phyloP scores from a whole-genome alignment of 2,329 filamentous ascomycete genomes.

The Immersiporthe knoxdaviesiana region DNA sequence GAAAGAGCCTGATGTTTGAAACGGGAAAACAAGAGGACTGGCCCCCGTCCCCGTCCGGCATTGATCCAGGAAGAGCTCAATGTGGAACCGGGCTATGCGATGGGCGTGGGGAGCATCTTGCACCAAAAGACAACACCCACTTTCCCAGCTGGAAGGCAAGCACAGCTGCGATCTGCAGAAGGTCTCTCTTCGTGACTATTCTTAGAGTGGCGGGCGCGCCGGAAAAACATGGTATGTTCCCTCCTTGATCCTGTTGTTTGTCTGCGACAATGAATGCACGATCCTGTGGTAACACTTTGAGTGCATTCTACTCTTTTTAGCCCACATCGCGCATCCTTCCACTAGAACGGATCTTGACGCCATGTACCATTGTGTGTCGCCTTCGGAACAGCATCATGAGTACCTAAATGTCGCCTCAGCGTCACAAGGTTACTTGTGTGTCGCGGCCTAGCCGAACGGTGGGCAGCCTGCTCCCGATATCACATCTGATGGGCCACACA shows the following conservation, averaged over 20 bases:
- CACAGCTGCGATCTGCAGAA: slow-evolving; percentile 5
- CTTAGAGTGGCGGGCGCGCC: background rate
- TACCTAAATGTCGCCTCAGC: background rate
- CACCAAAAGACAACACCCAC: background rate
- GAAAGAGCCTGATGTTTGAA: slow-evolving; percentile 13
- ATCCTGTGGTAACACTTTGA: slow-evolving; percentile 9
- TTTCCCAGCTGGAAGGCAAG: background rate
- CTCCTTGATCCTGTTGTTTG: background rate
- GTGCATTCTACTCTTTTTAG: slow-evolving; percentile 18
- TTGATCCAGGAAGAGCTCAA: slow-evolving; percentile 9
- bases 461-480: background rate
- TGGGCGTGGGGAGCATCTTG: slow-evolving; percentile 7
- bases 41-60: slow-evolving; percentile 21
- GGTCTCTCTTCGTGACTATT: slow-evolving; percentile 15
- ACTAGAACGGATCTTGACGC: background rate
- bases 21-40: slow-evolving; percentile 11
- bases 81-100: slow-evolving; percentile 13
- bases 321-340: background rate
- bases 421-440: background rate
- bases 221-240: background rate
- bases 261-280: background rate
- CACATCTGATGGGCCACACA: background rate
- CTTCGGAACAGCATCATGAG: background rate
- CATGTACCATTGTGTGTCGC: background rate
- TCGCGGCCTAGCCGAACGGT: background rate